Evolutionary conservation across 2,329 filamentous ascomycete species (phyloP).

Genomic region (Colletotrichum brevisporum): DNA sequence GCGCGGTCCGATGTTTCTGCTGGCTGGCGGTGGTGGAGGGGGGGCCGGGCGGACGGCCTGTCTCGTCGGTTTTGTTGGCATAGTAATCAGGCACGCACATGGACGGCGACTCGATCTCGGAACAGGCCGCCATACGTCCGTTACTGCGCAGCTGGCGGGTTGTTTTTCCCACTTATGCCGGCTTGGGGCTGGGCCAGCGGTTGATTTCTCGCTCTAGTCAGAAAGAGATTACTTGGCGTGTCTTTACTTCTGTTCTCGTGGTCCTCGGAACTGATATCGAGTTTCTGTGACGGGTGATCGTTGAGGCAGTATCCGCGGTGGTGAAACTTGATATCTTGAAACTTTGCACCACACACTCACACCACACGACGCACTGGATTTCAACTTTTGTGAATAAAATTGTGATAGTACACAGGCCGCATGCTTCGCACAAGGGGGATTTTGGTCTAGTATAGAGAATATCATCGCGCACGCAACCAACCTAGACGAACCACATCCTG

Average conservation of each 20-base stretch:
- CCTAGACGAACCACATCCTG: constrained; percentile 8
- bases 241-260: too few species aligned
- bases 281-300: too few species aligned
- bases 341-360: not conserved
- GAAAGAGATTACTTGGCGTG: not conserved
- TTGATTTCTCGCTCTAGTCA: constrained; percentile 1
- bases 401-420: constrained; percentile 17
- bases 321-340: too few species aligned
- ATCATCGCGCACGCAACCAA: not conserved
- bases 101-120: constrained; percentile 7
- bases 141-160: not conserved
- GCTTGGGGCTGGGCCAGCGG: not conserved
- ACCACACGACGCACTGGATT: not conserved
- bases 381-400: constrained; percentile 11
- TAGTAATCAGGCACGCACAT: not conserved
- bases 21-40: too few species aligned
- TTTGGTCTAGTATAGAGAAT: constrained; percentile 23
- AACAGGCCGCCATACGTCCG: constrained; percentile 12
- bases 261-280: too few species aligned
- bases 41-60: not conserved
- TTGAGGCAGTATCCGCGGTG: too few species aligned
- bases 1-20: constrained; percentile 23
- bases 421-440: constrained; percentile 15
- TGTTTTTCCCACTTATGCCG: not conserved
- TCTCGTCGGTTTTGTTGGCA: not conserved